Conservation (phyloP, 257 asterid genomes). For the Jasminum sambac region DNA sequence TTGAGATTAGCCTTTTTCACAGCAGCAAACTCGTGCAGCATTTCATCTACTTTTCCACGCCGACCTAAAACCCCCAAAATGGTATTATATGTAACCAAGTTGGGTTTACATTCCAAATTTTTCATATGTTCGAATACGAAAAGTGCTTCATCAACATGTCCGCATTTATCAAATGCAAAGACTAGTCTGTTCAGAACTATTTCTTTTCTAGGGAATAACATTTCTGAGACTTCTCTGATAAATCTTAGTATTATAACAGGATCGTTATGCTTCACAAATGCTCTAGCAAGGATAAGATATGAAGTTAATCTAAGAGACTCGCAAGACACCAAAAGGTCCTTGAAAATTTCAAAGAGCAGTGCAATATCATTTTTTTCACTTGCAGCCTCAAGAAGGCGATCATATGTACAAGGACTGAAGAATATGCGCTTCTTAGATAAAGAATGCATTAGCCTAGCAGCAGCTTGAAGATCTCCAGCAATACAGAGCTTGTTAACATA, state of each 20-base stretch:
- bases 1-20: conserved; percentile 51
- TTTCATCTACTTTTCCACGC: conserved; percentile 63
- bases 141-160: conserved; percentile 54
- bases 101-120: conserved; percentile 50
- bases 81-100: conserved; percentile 73
- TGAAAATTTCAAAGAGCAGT: conserved; percentile 48
- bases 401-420: conserved; percentile 40
- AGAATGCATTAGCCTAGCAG: conserved; percentile 43
- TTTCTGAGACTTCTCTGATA: conserved; percentile 49
- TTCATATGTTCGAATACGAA: conserved; percentile 59
- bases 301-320: conserved; percentile 42
- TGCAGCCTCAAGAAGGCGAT: conserved; percentile 65
- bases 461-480: conserved; percentile 51
- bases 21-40: conserved; percentile 55
- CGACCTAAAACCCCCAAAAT: conserved; percentile 62
- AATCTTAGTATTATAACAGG: conserved; percentile 44
- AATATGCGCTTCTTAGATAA: conserved; percentile 43
- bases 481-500: conserved; percentile 53
- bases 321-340: conserved; percentile 51
- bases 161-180: conserved; percentile 66
- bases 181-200: conserved; percentile 68
- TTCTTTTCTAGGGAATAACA: conserved; percentile 44
- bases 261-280: conserved; percentile 47
- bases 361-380: conserved; percentile 41
- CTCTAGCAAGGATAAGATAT: conserved; percentile 59